A percentile compares a stretch with the other conserved stretches of the same genome.
These are phyloP conservation scores for Pichia cactophila DNA, from an alignment of 1,139 yeast species.

Conservation along the genomic window DNA sequence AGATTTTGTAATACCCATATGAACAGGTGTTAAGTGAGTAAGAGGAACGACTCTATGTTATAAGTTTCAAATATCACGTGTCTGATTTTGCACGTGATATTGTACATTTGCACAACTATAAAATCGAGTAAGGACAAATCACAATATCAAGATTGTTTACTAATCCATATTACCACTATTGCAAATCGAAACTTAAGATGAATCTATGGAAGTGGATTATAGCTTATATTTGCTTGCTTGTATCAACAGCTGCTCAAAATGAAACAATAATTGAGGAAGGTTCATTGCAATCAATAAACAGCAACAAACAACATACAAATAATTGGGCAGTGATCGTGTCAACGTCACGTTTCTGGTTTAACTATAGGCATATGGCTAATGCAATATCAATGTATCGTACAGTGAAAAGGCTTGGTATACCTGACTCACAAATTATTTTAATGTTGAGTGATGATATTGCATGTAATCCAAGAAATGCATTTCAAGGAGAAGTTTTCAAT, in stretches of 20 bases:
- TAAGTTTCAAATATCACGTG: too few species aligned
- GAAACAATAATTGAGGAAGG: background rate
- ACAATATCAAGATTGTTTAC: too few species aligned
- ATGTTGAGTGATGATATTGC: constrained; percentile 97
- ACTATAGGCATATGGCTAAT: constrained; percentile 96
- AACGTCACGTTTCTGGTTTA: constrained; percentile 96
- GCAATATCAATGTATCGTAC: constrained; percentile 91
- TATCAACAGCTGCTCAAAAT: constrained; percentile 1
- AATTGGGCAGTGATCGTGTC: constrained; percentile 96
- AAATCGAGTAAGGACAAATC: too few species aligned
- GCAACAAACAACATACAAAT: constrained; percentile 50
- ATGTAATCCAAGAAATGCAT: constrained; percentile 91
- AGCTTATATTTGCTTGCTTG: background rate
- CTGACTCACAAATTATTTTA: constrained; percentile 92
- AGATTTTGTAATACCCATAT: too few species aligned
- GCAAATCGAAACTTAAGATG: background rate
- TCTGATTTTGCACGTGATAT: too few species aligned
- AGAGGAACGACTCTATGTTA: too few species aligned
- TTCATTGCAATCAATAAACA: background rate
- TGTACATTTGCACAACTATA: too few species aligned
- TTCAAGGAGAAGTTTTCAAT: constrained; percentile 94
- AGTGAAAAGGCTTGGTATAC: constrained; percentile 90
- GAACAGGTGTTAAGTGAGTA: too few species aligned
- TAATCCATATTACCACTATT: too few species aligned
- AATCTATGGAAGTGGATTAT: background rate